Percentiles rank a stretch among this genome's conserved stretches.
These are phyloP conservation scores for Meripilus lineatus DNA, from an alignment of 1,284 basidiomycete genomes.

Conservation along the genomic window DNA sequence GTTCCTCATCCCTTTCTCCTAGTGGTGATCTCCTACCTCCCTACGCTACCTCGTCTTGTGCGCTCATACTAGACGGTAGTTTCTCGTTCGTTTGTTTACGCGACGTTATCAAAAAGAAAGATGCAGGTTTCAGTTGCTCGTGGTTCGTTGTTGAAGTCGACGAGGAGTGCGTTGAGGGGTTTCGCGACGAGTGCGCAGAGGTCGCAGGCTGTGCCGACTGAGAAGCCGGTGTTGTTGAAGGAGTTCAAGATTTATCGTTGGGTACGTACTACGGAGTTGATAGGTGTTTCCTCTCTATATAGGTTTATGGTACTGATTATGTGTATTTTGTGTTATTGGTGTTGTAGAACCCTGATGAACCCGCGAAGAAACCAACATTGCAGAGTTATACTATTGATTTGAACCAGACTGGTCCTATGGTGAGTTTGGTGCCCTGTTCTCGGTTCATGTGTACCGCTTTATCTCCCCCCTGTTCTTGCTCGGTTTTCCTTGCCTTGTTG, in stretches of 20 bases:
- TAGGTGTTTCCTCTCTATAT: neutral
- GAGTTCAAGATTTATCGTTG: conserved; percentile 97
- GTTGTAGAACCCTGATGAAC: conserved; percentile 89
- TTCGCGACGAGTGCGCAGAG: conserved; percentile 33
- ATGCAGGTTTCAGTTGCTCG: conserved; percentile 26
- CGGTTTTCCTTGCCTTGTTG: conserved; percentile 49
- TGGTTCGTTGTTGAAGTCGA: conserved; percentile 12
- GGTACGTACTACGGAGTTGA: no score
- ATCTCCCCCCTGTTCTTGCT: conserved; percentile 20
- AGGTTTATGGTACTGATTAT: neutral
- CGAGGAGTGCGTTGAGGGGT: conserved; percentile 19
- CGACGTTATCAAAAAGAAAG: conserved; percentile 9
- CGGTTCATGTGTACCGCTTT: conserved; percentile 12
- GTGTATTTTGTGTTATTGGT: conserved; percentile 1
- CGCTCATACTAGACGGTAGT: conserved; percentile 3
- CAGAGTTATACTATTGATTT: conserved; percentile 94
- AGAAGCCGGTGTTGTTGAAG: conserved; percentile 52
- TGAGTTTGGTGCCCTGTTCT: conserved; percentile 29
- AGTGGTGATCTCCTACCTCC: conserved; percentile 5
- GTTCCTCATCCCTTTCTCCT: neutral
- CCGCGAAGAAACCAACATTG: conserved; percentile 86
- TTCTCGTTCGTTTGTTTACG: conserved; percentile 11
- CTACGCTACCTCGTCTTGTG: conserved; percentile 3
- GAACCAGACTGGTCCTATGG: conserved; percentile 96
- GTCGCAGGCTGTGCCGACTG: conserved; percentile 34